Conservation (phyloP, 495 filamentous ascomycete species). For the Penicillium robsamsonii region DNA sequence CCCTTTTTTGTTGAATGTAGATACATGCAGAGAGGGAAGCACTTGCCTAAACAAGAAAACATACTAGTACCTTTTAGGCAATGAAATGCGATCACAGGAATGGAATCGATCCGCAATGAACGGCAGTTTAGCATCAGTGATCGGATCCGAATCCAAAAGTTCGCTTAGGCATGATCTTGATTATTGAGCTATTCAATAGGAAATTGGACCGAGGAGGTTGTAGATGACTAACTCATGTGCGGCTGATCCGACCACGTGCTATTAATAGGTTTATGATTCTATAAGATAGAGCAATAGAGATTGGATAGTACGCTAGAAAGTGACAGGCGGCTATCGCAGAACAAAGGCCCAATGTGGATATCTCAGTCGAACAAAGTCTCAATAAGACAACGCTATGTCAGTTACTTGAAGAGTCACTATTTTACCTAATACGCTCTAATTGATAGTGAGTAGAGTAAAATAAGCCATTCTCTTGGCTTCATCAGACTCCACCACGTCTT, state of each 20-base stretch:
- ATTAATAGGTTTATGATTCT: not conserved
- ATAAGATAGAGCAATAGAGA: not conserved
- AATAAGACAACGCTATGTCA: not conserved
- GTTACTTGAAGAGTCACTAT: not conserved
- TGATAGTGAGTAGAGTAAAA: not conserved
- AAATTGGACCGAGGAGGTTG: not conserved
- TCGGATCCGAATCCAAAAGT: not conserved
- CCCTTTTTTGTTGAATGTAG: not conserved
- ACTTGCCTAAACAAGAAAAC: not conserved
- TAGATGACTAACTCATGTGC: not conserved
- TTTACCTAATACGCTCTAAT: not conserved
- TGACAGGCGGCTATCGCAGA: not conserved
- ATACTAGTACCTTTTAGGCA: not conserved
- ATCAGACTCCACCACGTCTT: not conserved
- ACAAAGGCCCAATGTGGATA: too few species aligned
- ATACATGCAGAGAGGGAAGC: not conserved
- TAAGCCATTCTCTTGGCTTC: constrained; percentile 6
- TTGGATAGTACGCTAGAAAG: not conserved
- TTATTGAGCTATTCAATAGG: not conserved
- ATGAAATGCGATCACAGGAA: not conserved
- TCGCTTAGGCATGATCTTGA: not conserved
- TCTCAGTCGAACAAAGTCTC: not conserved
- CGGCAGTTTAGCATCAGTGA: not conserved
- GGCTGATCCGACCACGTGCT: not conserved
- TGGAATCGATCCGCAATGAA: not conserved